Percentiles rank a stretch among this genome's conserved stretches.
Conservation (phyloP, 163 green algal species). For the Chloromonas sp. region DNA sequence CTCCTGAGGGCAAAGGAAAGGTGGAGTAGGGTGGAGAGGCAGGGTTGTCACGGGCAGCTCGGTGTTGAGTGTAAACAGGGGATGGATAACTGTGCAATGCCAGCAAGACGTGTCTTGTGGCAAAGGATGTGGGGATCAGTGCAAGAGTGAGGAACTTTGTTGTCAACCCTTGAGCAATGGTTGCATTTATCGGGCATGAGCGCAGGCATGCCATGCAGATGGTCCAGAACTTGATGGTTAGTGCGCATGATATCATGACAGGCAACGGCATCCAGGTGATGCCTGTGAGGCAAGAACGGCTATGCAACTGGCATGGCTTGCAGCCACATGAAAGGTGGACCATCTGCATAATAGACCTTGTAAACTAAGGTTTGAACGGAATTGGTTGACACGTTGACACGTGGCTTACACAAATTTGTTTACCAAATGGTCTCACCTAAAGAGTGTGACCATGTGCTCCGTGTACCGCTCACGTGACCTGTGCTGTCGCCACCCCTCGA, state of each 20-base stretch:
- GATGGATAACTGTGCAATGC: background rate
- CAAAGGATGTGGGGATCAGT: too few species aligned
- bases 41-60: background rate
- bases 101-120: too few species aligned
- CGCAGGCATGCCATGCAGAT: too few species aligned
- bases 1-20: background rate
- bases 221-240: too few species aligned
- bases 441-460: constrained; percentile 27
- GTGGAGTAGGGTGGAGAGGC: background rate
- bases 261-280: background rate
- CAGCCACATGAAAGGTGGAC: background rate
- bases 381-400: too few species aligned
- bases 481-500: constrained; percentile 19
- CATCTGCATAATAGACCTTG: background rate
- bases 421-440: background rate
- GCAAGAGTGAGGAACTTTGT: too few species aligned
- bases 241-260: too few species aligned
- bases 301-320: background rate
- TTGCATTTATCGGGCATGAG: too few species aligned
- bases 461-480: constrained; percentile 16
- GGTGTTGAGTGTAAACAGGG: background rate
- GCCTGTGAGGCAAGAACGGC: background rate
- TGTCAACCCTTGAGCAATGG: too few species aligned
- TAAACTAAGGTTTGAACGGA: too few species aligned
- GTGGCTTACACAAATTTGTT: too few species aligned